Evolutionary conservation across 140 eudicot genomes (phyloP), one percentile per base, ranked within the genome.

Genomic region (Stevia rebaudiana): DNA sequence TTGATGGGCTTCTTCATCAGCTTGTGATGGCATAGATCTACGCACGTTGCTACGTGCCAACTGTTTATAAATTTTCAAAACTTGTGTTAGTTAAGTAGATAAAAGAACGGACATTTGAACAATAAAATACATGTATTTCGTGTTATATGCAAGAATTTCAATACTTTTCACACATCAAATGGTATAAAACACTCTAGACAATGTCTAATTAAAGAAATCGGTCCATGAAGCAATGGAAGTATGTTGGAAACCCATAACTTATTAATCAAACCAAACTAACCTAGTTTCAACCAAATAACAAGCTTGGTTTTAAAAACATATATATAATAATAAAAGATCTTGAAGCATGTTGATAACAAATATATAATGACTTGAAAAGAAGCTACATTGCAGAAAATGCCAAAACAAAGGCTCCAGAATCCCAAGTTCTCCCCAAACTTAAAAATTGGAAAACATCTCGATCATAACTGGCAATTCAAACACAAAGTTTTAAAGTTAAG

Each of bases 1-100:
- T 57, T 92, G 98, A 72, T 92, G 98, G 44, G 96, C 95, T 84
- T 92, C 98, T 79, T 92, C 98, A 72, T 92, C 98, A 30, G 95
- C 81, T 66, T 88, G 98, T 49, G 98, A 92, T 79, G 98, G 98
- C 85, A 88, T 83, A 73, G 84, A 83, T 64, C 78, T 77, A 59
- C 95, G 95, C 56, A 89, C 88, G 41, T 92, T 92, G 83, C 95
- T 85, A 56, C 98, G 95, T 31, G 88, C 98, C 68, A 88, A 86
- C 98, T 92, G 94, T 11, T 39, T 60, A 50, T 59, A n/a, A 41
- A 55, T 66, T 15, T 33, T 21, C 58, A 50, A 67, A 67, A n/a
- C 47, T n/a, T 53, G 63, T 60, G 62, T 71, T 42, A 59, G 31
- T 36, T 59, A 49, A 47, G 48, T 31, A 70, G n/a, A 58, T 36